Percentiles rank a stretch among this genome's conserved stretches.
Evolutionary conservation across 768 basidiomycete genomes (phyloP).

Genomic region (Lactifluus echinatus): DNA sequence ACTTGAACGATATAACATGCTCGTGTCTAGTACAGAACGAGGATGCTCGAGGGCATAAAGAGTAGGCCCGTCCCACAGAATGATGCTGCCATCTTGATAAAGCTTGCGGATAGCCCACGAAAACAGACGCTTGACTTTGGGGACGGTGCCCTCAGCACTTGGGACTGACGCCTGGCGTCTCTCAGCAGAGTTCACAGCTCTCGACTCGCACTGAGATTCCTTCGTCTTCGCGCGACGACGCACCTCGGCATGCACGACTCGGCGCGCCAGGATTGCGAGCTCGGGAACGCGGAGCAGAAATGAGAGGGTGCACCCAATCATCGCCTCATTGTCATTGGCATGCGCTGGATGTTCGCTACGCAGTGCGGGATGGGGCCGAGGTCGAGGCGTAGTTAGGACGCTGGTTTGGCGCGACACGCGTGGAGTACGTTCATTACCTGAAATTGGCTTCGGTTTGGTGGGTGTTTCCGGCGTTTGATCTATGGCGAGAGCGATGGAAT

Average conservation of each 20-base stretch:
- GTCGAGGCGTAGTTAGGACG: conserved; percentile 2
- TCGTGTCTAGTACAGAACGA: conserved; percentile 10
- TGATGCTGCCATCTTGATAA: conserved; percentile 62
- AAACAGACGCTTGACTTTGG: conserved; percentile 63
- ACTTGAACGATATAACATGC: conserved; percentile 41
- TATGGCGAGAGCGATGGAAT: not conserved
- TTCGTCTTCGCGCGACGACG: conserved; percentile 46
- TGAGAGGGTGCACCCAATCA: conserved; percentile 48
- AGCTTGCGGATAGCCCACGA: conserved; percentile 54
- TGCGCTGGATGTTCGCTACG: not conserved
- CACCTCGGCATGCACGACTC: conserved; percentile 54
- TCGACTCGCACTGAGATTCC: conserved; percentile 30
- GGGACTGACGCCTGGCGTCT: conserved; percentile 1
- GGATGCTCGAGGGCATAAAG: conserved; percentile 27
- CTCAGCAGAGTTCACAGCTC: conserved; percentile 26
- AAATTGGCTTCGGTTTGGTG: conserved; percentile 26
- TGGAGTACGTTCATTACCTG: conserved; percentile 24
- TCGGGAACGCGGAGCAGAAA: conserved; percentile 74
- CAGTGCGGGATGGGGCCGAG: not conserved
- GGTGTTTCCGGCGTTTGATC: conserved; percentile 28
- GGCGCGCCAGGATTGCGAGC: conserved; percentile 50
- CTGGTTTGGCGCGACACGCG: conserved; percentile 15
- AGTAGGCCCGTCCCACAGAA: conserved; percentile 62
- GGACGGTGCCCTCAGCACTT: conserved; percentile 1
- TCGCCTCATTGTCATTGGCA: not conserved